Percentiles rank a stretch among this genome's conserved stretches.
These are phyloP conservation scores for Prunus mume DNA, from an alignment of 306 rosid genomes.

Conservation along the genomic window DNA sequence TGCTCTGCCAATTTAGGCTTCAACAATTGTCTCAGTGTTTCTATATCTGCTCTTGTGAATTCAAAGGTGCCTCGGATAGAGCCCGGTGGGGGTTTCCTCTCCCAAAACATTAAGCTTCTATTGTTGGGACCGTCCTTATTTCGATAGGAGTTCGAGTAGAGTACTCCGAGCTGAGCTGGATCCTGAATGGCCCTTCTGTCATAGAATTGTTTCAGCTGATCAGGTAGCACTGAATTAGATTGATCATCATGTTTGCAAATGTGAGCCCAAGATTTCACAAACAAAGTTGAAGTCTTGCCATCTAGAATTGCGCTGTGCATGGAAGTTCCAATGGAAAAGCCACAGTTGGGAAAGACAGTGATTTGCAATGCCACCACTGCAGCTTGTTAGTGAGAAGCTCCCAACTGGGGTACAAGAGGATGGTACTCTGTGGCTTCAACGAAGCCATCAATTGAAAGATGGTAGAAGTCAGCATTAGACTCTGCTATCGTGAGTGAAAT, in stretches of 20 bases:
- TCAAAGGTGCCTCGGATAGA: slow-evolving; percentile 26
- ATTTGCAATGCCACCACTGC: slow-evolving; percentile 41
- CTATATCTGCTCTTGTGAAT: slow-evolving; percentile 2
- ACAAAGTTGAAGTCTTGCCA: slow-evolving; percentile 43
- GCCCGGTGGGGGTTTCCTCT: neutral
- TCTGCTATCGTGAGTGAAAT: too few relatives aligned
- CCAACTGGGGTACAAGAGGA: slow-evolving; percentile 38
- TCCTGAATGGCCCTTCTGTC: slow-evolving; percentile 16
- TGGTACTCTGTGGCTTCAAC: neutral
- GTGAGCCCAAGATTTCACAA: slow-evolving; percentile 58
- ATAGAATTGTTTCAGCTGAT: slow-evolving; percentile 27
- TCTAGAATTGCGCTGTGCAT: slow-evolving; percentile 48
- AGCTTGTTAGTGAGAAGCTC: slow-evolving; percentile 4
- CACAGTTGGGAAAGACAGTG: slow-evolving; percentile 42
- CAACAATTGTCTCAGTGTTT: neutral
- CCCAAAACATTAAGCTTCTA: neutral
- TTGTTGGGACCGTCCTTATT: neutral
- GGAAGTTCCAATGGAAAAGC: slow-evolving; percentile 40
- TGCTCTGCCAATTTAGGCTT: neutral
- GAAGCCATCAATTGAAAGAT: too few relatives aligned
- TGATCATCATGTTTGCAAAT: slow-evolving; percentile 19
- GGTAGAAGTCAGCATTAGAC: too few relatives aligned
- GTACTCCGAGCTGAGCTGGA: neutral
- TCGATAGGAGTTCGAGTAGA: neutral
- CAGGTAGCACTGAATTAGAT: neutral